Evolutionary conservation across 345 rosid species (phyloP), one percentile per base, ranked within the genome.

Genomic region (Gynandropsis gynandra): DNA sequence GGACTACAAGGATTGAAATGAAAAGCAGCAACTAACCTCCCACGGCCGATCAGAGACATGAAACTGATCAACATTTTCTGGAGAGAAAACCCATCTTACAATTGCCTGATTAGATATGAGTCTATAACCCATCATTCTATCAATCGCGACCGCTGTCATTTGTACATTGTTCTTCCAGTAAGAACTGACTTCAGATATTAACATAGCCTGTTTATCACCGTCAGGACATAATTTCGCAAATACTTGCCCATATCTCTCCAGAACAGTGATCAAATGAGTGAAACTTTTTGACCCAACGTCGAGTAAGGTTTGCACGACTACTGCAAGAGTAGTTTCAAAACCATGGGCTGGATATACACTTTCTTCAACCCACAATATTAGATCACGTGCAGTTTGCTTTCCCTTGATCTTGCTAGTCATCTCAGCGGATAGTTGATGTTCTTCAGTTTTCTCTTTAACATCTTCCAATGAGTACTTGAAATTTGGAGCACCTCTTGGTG

Each of bases 71-170:
- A 87, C 58, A 52, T 81, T 92, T 61, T 68, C 69, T 0, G 90
- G 70, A 43, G 94, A 87, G 71, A 92, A 92, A 44, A 92, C 95
- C 95, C 97, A 92, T 74, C 76, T 79, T 58, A 85, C 84, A 62
- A 92, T 87, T 18, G 98, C 90, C 73, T 82, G 80, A 70, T 87
- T 92, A 32, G 98, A 92, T 50, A 92, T 72, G 19, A 92, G 90
- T 55, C 95, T 79, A 72, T 92, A 92, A 42, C 98, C 94, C 98
- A 92, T 92, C 98, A 92, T 87, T 74, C 98, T 77, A 73, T 92
- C 98, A 54, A 92, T 79, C 45, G 94, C 71, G 54, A 92, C 69
- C 9, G 90, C 95, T 9, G 90, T 81, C 90, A 82, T 92, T 59
- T 92, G 99, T 16, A 64, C 65, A 67, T 78, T 83, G 71, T 77